Evolutionary conservation across 2,329 filamentous ascomycete genomes (phyloP).

Genomic region (Nemania sp.): DNA sequence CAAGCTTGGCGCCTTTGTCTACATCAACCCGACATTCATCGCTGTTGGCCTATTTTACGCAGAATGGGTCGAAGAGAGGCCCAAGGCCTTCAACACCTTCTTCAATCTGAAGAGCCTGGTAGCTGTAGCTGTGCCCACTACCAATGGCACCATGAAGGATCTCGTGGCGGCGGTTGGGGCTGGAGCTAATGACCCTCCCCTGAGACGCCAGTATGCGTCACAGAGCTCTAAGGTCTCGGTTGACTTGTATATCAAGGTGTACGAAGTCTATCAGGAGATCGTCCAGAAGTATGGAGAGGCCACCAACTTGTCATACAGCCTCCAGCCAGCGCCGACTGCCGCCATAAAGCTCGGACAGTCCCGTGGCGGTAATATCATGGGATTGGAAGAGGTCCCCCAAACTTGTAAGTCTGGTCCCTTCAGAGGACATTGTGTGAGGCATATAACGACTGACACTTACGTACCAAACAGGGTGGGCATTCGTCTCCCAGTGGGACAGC

Average conservation of each 20-base stretch:
- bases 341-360: slow-evolving; percentile 1
- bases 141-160: neutral
- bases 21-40: slow-evolving; percentile 15
- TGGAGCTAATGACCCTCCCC: too few relatives aligned
- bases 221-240: slow-evolving; percentile 11
- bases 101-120: slow-evolving; percentile 22
- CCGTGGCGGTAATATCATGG: slow-evolving; percentile 15
- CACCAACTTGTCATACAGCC: slow-evolving; percentile 16
- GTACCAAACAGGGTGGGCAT: neutral
- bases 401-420: slow-evolving; percentile 15
- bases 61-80: neutral
- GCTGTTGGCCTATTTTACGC: slow-evolving; percentile 26
- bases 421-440: too few relatives aligned
- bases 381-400: slow-evolving; percentile 21
- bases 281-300: neutral
- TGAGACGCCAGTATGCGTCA: too few relatives aligned
- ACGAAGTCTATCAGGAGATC: slow-evolving; percentile 12
- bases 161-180: neutral
- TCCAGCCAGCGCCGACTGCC: slow-evolving; percentile 16
- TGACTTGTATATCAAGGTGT: slow-evolving; percentile 20
- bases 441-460: too few relatives aligned
- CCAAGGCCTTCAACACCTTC: slow-evolving; percentile 23
- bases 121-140: neutral
- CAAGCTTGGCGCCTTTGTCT: slow-evolving; percentile 22
- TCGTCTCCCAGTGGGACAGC: neutral